phyloP scores from a whole-genome alignment of 345 rosid genomes.

The Salix udensis region DNA sequence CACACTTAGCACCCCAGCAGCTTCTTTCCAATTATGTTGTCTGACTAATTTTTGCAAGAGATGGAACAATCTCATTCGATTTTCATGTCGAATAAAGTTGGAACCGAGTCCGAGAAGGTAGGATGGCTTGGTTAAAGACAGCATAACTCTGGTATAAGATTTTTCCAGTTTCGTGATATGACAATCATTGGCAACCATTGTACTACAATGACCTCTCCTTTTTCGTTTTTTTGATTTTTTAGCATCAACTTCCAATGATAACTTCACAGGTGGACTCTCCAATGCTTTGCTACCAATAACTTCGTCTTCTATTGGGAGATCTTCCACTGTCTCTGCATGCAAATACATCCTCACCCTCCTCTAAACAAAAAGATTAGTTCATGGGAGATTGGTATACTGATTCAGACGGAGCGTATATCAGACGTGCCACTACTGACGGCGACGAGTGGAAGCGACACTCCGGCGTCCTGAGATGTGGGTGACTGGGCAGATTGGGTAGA shows the following conservation, averaged over 20 bases:
- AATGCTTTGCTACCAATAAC: not conserved
- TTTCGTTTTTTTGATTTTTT: slow-evolving; percentile 12
- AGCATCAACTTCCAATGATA: not conserved
- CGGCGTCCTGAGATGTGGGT: too few species aligned
- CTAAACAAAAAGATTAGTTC: too few species aligned
- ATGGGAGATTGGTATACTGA: too few species aligned
- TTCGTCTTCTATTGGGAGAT: not conserved
- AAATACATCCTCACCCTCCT: too few species aligned
- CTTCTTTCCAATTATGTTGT: slow-evolving; percentile 57
- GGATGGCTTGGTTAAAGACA: slow-evolving; percentile 50
- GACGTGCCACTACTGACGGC: too few species aligned
- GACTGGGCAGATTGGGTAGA: too few species aligned
- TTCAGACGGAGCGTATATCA: too few species aligned
- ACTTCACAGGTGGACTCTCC: not conserved
- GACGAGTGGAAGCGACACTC: too few species aligned
- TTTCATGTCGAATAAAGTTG: slow-evolving; percentile 32
- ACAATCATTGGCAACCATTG: not conserved
- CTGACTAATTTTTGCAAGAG: slow-evolving; percentile 49
- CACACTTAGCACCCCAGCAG: slow-evolving; percentile 58
- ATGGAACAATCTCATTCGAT: slow-evolving; percentile 33
- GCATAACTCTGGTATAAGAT: slow-evolving; percentile 30
- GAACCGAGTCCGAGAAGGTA: slow-evolving; percentile 36
- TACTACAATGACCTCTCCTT: slow-evolving; percentile 4
- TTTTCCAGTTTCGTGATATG: slow-evolving; percentile 6
- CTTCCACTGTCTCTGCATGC: not conserved